Evolutionary conservation across 1,284 basidiomycete species (phyloP).

Genomic region (Apiotrichum siamense): DNA sequence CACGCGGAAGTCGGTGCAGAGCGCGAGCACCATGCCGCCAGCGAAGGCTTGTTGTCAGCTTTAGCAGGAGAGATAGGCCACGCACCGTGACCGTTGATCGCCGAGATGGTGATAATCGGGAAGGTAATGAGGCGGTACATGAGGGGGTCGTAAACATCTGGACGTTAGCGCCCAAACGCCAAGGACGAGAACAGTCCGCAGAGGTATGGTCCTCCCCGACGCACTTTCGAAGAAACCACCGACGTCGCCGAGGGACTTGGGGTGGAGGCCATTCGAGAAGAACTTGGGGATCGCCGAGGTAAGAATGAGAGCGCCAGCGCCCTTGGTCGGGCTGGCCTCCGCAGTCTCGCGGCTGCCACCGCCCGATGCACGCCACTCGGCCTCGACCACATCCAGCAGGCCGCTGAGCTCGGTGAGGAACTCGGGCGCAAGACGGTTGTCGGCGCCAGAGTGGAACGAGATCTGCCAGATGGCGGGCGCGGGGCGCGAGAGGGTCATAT

Average conservation of each 20-base stretch:
- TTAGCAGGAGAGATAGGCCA: neutral
- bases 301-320: constrained; percentile 64
- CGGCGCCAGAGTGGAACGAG: constrained; percentile 38
- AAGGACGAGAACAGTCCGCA: no score
- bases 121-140: constrained; percentile 45
- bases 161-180: no score
- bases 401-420: constrained; percentile 32
- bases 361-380: constrained; percentile 63
- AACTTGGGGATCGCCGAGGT: constrained; percentile 73
- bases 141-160: constrained; percentile 46
- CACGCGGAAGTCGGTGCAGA: constrained; percentile 82
- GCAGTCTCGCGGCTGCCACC: constrained; percentile 43
- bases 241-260: constrained; percentile 57
- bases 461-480: constrained; percentile 32
- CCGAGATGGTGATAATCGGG: constrained; percentile 62
- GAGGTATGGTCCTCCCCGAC: no score
- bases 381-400: constrained; percentile 69
- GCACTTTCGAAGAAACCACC: constrained; percentile 68
- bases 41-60: constrained; percentile 59
- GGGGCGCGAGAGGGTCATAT: constrained; percentile 28
- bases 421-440: constrained; percentile 41
- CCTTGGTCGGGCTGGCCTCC: constrained; percentile 34
- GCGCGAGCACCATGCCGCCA: constrained; percentile 70
- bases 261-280: constrained; percentile 82
- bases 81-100: constrained; percentile 73